phyloP scores from a whole-genome alignment of 345 rosid species.

The Moricandia arvensis region DNA sequence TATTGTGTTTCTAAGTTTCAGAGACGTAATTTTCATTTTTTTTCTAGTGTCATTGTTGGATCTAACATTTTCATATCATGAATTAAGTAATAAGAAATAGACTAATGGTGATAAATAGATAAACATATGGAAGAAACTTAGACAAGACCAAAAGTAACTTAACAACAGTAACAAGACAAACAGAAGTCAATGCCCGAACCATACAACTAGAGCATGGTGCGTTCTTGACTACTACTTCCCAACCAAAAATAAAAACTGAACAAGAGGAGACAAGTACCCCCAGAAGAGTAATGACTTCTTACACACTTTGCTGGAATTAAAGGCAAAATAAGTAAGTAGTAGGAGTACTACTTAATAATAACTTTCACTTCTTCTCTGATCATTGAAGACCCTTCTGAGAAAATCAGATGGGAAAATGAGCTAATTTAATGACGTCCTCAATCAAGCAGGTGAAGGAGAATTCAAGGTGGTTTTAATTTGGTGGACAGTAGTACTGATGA shows the following conservation, averaged over 20 bases:
- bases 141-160: not conserved
- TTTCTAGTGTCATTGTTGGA: too few species aligned
- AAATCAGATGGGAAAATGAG: constrained; percentile 27
- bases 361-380: constrained; percentile 22
- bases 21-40: not conserved
- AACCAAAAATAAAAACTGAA: constrained; percentile 19
- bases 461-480: constrained; percentile 92
- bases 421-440: constrained; percentile 28
- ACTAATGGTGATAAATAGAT: not conserved
- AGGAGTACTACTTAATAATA: not conserved
- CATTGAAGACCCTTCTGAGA: constrained; percentile 32
- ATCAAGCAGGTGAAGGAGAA: constrained; percentile 48
- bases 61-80: too few species aligned
- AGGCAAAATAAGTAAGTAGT: constrained; percentile 7
- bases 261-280: constrained; percentile 6
- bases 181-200: constrained; percentile 99
- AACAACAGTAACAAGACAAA: not conserved
- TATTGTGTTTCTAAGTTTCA: not conserved
- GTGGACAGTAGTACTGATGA: constrained; percentile 82
- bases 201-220: constrained; percentile 69
- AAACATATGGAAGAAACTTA: not conserved
- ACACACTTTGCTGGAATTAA: constrained; percentile 25
- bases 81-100: not conserved
- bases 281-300: constrained; percentile 30
- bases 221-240: constrained; percentile 84